Evolutionary conservation across 2,329 filamentous ascomycete species (phyloP).

Genomic region (Neofusicoccum kwambonambiense): DNA sequence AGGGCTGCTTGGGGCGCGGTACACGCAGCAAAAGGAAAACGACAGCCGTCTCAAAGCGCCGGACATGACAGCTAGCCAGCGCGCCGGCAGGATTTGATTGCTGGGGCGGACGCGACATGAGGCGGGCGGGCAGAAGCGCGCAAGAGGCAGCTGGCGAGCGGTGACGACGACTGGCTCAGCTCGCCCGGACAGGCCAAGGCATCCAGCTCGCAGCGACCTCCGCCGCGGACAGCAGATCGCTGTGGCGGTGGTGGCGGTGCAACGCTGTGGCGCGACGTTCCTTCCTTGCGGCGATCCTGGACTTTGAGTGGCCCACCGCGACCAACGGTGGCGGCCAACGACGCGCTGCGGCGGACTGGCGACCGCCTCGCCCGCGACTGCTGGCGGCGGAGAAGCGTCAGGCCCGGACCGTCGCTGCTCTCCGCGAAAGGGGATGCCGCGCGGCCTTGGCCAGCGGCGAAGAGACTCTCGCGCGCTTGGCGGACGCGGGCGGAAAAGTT

Average conservation of each 20-base stretch:
- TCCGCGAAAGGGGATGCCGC: constrained; percentile 12
- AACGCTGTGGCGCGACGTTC: neutral
- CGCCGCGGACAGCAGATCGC: neutral
- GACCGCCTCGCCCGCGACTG: too few species aligned
- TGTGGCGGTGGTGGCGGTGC: neutral
- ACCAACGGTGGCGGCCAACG: neutral
- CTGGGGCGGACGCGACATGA: neutral
- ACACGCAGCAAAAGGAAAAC: neutral
- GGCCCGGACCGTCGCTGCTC: neutral
- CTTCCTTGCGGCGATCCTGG: neutral
- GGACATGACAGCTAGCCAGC: neutral
- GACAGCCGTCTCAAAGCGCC: neutral
- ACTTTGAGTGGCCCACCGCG: neutral
- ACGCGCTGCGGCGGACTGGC: neutral
- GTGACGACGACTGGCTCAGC: neutral
- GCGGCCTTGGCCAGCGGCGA: constrained; percentile 9
- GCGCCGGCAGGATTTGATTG: neutral
- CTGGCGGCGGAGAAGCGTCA: neutral
- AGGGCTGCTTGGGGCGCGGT: neutral
- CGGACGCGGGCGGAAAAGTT: constrained; percentile 10
- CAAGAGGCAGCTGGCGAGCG: neutral
- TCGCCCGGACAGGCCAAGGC: too few species aligned
- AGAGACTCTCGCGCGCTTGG: neutral
- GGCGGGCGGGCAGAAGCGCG: neutral
- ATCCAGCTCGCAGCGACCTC: neutral